A percentile compares a stretch with the other conserved stretches of the same genome.
Evolutionary conservation across 2,329 filamentous ascomycete genomes (phyloP).

Genomic region (Trichoderma atrobrunneum): DNA sequence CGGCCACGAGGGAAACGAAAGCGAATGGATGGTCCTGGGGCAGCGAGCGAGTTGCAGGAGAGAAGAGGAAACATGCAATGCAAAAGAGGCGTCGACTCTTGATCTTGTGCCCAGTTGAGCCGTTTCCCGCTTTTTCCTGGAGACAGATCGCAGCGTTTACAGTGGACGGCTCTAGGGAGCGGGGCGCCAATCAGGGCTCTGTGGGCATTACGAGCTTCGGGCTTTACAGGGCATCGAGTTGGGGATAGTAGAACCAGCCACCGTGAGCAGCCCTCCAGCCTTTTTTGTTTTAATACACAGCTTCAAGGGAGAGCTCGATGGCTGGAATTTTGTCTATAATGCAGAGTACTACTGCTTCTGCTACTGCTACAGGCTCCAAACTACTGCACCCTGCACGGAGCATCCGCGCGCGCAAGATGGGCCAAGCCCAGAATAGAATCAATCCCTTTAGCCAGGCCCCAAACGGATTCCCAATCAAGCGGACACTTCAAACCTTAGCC

Average conservation of each 20-base stretch:
- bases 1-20: neutral
- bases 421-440: neutral
- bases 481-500: neutral
- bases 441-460: neutral
- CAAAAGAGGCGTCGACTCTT: neutral
- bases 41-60: neutral
- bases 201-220: neutral
- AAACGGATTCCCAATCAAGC: neutral
- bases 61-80: neutral
- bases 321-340: neutral
- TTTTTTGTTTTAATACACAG: neutral
- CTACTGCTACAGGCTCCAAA: neutral
- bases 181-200: neutral
- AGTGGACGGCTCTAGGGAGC: neutral
- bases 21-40: slow-evolving; percentile 1
- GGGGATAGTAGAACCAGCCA: neutral
- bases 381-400: neutral
- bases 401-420: neutral
- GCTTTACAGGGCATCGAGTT: neutral
- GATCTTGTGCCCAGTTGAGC: neutral
- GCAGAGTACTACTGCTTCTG: neutral
- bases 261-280: neutral
- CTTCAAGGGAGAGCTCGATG: neutral
- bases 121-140: neutral
- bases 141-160: neutral